Conservation (phyloP, 2,329 filamentous ascomycete species). For the Dactylonectria estremocensis region DNA sequence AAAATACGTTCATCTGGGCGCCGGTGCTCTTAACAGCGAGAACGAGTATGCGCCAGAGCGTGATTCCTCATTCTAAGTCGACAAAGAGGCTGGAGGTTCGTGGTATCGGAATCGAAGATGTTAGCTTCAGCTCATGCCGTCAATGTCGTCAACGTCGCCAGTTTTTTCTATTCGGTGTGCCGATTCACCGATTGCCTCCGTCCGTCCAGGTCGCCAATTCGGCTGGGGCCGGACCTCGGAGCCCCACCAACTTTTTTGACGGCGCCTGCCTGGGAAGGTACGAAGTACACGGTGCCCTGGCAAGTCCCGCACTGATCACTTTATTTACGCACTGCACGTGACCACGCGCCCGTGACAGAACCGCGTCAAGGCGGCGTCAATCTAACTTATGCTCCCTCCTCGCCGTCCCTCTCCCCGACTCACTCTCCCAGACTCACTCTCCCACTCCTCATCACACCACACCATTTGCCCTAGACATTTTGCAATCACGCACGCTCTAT, state of each 20-base stretch:
- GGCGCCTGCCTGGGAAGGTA: background rate
- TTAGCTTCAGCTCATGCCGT: slow-evolving; percentile 43
- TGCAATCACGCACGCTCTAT: background rate
- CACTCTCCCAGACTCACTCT: slow-evolving; percentile 1
- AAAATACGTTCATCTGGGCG: slow-evolving; percentile 60
- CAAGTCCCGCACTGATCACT: background rate
- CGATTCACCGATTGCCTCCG: slow-evolving; percentile 48
- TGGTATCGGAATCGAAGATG: slow-evolving; percentile 20
- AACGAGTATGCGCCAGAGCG: slow-evolving; percentile 22
- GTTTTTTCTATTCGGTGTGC: slow-evolving; percentile 48
- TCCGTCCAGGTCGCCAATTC: slow-evolving; percentile 42
- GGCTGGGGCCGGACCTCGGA: slow-evolving; percentile 45
- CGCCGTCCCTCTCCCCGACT: background rate
- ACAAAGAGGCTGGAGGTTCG: slow-evolving; percentile 14
- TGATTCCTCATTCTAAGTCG: slow-evolving; percentile 43
- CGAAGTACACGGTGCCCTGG: background rate
- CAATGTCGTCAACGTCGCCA: slow-evolving; percentile 38
- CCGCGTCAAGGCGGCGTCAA: slow-evolving; percentile 44
- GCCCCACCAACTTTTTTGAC: slow-evolving; percentile 21
- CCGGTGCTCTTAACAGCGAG: slow-evolving; percentile 34
- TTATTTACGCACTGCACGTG: slow-evolving; percentile 48
- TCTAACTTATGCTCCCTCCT: background rate
- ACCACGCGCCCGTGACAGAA: slow-evolving; percentile 46
- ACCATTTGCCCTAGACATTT: background rate
- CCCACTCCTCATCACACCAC: slow-evolving; percentile 18